Evolutionary conservation across 257 asterid genomes (phyloP), one percentile per base, ranked within the genome.

Genomic region (Phtheirospermum japonicum): DNA sequence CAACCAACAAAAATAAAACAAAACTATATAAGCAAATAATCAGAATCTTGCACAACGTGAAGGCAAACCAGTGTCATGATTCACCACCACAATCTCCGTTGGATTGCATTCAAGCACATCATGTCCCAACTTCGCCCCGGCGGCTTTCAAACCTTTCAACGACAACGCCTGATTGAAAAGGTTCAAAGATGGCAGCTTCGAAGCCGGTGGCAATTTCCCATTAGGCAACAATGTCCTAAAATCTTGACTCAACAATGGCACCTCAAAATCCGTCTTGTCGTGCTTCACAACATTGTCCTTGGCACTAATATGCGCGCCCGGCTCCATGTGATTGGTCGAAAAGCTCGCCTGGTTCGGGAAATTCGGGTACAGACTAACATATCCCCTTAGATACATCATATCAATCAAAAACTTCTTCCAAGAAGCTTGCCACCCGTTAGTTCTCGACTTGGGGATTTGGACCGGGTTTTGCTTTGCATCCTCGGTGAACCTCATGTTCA

Each of bases 361-460:
- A 42, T 93, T 93, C 0, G 99, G 96, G 54, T 93, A 93, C 0
- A 93, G 81, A 18, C 85, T 80, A 2, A 93, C 99, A 5, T 93
- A 93, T 0, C 97, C 97, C 50, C 99, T 73, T 0, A 93, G 63
- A 48, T 89, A 93, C 99, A 93, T 93, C 97, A 93, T 89, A 40
- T 93, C 96, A 0, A 93, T 89, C 52, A 93, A 61, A 54, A 93
- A 89, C 76, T 93, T 93, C 84, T 89, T 93, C 99, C 99, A 89
- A 0, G 99, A 92, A 2, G 99, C 99, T 49, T 92, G 99, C 99
- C 99, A 92, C 0, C 99, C 99, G 10, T 89, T 93, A 2, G 99
- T 93, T 70, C 99, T 83, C 31, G 99, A 93, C 19, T 89, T 89
- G 0, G 99, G 96, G 30, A 92, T 92, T 33, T 92, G 99, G 50